Evolutionary conservation across 169 alveolate genomes (phyloP).

Genomic region (Plasmodium cynomolgi): DNA sequence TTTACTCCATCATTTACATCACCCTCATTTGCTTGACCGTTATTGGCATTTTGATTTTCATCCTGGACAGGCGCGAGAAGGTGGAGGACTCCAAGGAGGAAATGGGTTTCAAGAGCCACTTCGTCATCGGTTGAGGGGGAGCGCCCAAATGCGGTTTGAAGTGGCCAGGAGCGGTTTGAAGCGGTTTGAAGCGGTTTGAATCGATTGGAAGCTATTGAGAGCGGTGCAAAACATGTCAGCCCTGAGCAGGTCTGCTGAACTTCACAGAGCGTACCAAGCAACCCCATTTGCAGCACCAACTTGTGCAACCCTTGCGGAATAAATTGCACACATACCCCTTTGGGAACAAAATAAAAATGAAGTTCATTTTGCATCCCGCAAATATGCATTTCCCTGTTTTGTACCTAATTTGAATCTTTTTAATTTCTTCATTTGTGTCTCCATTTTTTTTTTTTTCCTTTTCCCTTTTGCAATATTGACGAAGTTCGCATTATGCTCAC

Average conservation of each 20-base stretch:
- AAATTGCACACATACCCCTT: not conserved
- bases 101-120: conserved; percentile 81
- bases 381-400: not conserved
- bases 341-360: not conserved
- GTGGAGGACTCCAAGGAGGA: conserved; percentile 83
- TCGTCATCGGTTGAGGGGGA: conserved; percentile 51
- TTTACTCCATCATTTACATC: conserved; percentile 77
- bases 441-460: not conserved
- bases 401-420: conserved; percentile 24
- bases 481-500: not conserved
- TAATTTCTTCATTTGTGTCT: conserved; percentile 20
- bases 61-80: conserved; percentile 82
- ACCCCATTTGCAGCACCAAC: not conserved
- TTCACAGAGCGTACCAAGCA: not conserved
- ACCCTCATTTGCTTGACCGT: conserved; percentile 77
- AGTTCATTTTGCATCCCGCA: not conserved
- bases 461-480: not conserved
- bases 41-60: conserved; percentile 81
- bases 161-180: no score
- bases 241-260: not conserved
- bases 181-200: no score
- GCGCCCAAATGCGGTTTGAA: not conserved
- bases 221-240: not conserved
- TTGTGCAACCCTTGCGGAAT: not conserved
- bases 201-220: no score